A percentile compares a stretch with the other conserved stretches of the same genome.
These are phyloP conservation scores for Hordeum marinum DNA, from an alignment of 176 grass and related monocot genomes.

Conservation along the genomic window DNA sequence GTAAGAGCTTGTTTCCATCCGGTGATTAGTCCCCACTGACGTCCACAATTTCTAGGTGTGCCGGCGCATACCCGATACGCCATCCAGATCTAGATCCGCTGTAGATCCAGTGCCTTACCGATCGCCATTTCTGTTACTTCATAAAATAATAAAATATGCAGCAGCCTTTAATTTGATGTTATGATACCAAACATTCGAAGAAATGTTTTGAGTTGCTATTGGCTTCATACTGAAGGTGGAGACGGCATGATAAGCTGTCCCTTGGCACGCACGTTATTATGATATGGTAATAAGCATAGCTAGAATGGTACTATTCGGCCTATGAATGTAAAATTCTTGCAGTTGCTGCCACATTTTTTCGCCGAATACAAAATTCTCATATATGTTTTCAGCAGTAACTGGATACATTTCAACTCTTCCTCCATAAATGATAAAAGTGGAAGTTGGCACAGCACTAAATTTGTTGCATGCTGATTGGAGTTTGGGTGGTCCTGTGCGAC, in stretches of 20 bases:
- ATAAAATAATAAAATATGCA: neutral
- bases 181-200: neutral
- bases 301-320: neutral
- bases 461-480: neutral
- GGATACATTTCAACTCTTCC: neutral
- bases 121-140: neutral
- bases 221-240: neutral
- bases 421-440: neutral
- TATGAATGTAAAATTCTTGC: neutral
- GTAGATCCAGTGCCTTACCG: neutral
- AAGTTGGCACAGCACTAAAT: neutral
- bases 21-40: neutral
- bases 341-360: neutral
- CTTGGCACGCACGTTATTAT: neutral
- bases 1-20: neutral
- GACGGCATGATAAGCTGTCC: neutral
- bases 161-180: neutral
- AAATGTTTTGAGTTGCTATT: neutral
- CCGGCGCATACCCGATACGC: neutral
- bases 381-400: neutral
- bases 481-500: neutral
- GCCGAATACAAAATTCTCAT: neutral
- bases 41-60: neutral
- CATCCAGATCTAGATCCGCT: neutral
- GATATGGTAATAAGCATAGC: neutral